Percentiles rank a stretch among this genome's conserved stretches.
These are phyloP conservation scores for Davidsoniella neocaledoniae DNA, from an alignment of 2,329 filamentous ascomycete genomes.

Conservation along the genomic window DNA sequence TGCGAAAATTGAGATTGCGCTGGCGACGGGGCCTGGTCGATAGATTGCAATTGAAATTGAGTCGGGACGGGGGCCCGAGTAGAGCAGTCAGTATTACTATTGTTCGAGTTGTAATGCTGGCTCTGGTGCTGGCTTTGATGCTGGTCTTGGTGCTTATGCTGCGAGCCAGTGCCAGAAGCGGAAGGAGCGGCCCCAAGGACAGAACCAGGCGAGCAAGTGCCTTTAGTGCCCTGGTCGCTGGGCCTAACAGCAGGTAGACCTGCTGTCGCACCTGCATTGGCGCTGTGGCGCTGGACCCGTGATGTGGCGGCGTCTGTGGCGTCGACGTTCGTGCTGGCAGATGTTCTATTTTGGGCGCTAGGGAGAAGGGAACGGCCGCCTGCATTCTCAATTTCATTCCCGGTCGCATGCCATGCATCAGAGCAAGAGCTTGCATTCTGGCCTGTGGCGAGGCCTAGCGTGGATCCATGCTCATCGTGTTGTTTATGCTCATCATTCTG, in stretches of 20 bases:
- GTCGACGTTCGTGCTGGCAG: neutral
- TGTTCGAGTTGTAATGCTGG: neutral
- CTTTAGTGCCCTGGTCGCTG: neutral
- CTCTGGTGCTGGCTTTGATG: slow-evolving; percentile 1
- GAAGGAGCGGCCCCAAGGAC: neutral
- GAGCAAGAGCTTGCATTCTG: too few species aligned
- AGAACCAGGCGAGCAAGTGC: neutral
- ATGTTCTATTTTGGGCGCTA: neutral
- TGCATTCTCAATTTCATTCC: too few species aligned
- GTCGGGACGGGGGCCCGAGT: neutral
- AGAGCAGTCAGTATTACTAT: too few species aligned
- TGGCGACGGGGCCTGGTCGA: neutral
- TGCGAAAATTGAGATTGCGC: slow-evolving; percentile 2
- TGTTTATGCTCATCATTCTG: neutral
- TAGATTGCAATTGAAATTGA: slow-evolving; percentile 6
- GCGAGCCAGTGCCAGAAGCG: neutral
- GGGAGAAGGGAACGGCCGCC: neutral
- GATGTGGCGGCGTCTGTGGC: slow-evolving; percentile 1
- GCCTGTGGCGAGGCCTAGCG: neutral
- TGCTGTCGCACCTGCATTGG: neutral
- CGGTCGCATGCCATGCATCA: too few species aligned
- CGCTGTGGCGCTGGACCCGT: neutral
- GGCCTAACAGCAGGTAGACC: neutral
- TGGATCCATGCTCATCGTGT: neutral
- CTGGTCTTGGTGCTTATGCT: neutral